Percentiles rank a stretch among this genome's conserved stretches.
phyloP scores from a whole-genome alignment of 108 stramenopile genomes.

The Conticribra guillardii region DNA sequence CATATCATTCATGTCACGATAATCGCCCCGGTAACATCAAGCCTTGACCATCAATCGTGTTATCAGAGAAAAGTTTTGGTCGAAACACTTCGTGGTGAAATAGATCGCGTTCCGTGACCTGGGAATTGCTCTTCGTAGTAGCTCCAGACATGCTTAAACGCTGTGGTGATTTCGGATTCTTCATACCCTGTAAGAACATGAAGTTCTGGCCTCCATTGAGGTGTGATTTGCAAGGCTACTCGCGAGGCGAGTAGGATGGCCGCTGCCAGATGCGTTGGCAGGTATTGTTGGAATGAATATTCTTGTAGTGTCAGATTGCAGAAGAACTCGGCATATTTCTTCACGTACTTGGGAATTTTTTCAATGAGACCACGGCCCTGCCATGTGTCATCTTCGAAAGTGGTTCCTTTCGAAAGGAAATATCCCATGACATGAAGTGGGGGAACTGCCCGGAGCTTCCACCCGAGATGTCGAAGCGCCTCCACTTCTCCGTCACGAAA shows the following conservation, averaged over 20 bases:
- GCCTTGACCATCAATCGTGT: too few species aligned
- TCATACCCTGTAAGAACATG: conserved; percentile 75
- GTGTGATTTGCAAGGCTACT: conserved; percentile 80
- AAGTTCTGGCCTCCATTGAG: conserved; percentile 82
- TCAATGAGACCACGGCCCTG: conserved; percentile 83
- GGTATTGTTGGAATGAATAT: conserved; percentile 88
- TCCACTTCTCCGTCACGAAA: conserved; percentile 89
- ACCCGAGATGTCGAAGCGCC: conserved; percentile 74
- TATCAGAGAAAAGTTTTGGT: conserved; percentile 20
- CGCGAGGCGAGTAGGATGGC: conserved; percentile 84
- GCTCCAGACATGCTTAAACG: conserved; percentile 84
- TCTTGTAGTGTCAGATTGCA: conserved; percentile 94
- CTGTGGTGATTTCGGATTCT: conserved; percentile 67
- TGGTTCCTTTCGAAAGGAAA: conserved; percentile 79
- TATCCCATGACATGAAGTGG: conserved; percentile 84
- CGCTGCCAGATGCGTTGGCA: conserved; percentile 85
- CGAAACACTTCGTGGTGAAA: conserved; percentile 82
- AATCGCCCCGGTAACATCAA: too few species aligned
- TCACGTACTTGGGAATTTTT: conserved; percentile 92
- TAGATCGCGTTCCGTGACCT: conserved; percentile 81
- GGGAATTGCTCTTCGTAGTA: conserved; percentile 94
- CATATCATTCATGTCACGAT: too few species aligned
- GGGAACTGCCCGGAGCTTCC: conserved; percentile 84
- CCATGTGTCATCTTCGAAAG: conserved; percentile 83
- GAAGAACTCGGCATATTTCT: conserved; percentile 95